phyloP scores from a whole-genome alignment of 345 rosid genomes.

The Erodium maritimum region DNA sequence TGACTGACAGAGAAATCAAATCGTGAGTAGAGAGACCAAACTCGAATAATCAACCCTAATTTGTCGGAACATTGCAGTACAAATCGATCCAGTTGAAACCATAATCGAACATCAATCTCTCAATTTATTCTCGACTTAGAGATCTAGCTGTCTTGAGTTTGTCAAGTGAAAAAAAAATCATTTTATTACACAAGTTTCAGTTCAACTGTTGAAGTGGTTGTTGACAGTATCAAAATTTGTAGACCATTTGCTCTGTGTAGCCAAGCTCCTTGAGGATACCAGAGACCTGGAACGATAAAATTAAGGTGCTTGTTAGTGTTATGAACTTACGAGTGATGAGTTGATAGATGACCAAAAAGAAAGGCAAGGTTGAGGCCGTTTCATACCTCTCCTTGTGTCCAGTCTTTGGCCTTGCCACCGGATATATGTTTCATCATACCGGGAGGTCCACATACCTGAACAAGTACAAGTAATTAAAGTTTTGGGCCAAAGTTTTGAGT shows the following conservation, averaged over 20 bases:
- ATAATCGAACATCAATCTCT: too few relatives aligned
- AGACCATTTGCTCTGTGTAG: conserved; percentile 82
- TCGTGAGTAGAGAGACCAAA: too few relatives aligned
- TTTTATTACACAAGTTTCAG: conserved; percentile 1
- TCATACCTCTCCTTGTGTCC: conserved; percentile 86
- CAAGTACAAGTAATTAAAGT: neutral
- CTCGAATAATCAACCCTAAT: too few relatives aligned
- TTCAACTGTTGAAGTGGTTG: neutral
- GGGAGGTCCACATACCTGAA: conserved; percentile 91
- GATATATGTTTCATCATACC: conserved; percentile 94
- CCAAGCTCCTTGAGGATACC: conserved; percentile 84
- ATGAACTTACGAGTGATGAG: neutral
- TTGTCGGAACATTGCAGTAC: too few relatives aligned
- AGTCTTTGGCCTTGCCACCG: conserved; percentile 80
- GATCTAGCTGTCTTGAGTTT: too few relatives aligned
- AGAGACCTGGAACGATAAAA: conserved; percentile 37
- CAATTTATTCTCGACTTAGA: too few relatives aligned
- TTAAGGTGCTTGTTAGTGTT: neutral
- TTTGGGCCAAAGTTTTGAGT: neutral
- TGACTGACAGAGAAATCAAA: too few relatives aligned
- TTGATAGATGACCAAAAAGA: neutral
- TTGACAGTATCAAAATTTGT: conserved; percentile 50
- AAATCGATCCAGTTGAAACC: too few relatives aligned
- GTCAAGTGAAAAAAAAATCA: neutral
- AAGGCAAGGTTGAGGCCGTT: conserved; percentile 1